Base-by-base conservation (phyloP, 805 yeast genomes). In the Sporopachydermia lactativora region DNA sequence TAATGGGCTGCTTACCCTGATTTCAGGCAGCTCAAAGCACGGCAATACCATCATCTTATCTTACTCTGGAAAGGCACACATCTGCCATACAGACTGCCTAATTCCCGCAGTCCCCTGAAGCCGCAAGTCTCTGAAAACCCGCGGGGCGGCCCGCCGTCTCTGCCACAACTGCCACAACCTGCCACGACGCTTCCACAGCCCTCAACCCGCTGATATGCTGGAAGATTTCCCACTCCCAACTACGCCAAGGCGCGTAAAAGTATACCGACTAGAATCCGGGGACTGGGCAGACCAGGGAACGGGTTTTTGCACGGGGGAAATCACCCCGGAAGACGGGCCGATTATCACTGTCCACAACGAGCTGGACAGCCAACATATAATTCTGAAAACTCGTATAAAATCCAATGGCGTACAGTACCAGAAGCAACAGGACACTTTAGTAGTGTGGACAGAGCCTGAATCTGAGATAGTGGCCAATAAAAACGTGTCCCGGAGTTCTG, bases 281-380 rank as follows among this genome's bases (percentile, higher is more conserved):
- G 79, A 74, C 49, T 89, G 98, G 98, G 65, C 75, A 34, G 97
- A 89, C 53, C 73, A 80, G 38, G 97, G 96, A 15, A 86, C 96
- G 0, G 97, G 98, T 0, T 80, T 73, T 54, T 85, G 95, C 52
- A 68, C 71, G 39, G 96, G 96, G 4, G 78, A 76, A 47, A 49
- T 78, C 11, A 66, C 64, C 14, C 48, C 46, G 3, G 42, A 44
- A 43, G 48, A 47, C 40, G 54, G 52, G 3, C 84, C 94, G 2
- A 75, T 63, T 50, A 71, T 88, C 42, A 55, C 78, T 14, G 96
- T 89, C 11, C 66, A 75, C 41, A 77, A 78, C 57, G 96, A 86
- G 54, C 62, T 69, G 18, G 68, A 78, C 44, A 63, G 74, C 4
- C 61, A 66, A 2, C 75, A 77, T 18, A 61, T 74, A 6, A 61